Conservation (phyloP, 306 rosid species). For the Mimosa pudica region DNA sequence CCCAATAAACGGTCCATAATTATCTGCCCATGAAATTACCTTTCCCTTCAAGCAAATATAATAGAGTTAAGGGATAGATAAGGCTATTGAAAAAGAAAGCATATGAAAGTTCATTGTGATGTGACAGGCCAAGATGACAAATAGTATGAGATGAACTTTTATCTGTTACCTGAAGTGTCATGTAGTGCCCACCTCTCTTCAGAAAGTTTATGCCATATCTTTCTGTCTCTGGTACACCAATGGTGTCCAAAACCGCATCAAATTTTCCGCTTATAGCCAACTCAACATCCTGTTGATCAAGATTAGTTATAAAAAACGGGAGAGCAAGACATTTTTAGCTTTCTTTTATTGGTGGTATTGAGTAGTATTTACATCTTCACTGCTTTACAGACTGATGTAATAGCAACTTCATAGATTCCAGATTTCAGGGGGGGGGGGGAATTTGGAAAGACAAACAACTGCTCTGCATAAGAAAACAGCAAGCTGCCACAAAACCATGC, state of each 20-base stretch:
- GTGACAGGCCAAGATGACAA: slow-evolving; percentile 11
- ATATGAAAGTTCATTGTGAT: slow-evolving; percentile 20
- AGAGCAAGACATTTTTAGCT: slow-evolving; percentile 10
- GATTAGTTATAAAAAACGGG: slow-evolving; percentile 13
- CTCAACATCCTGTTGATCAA: slow-evolving; percentile 62
- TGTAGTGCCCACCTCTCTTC: slow-evolving; percentile 90
- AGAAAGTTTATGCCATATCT: slow-evolving; percentile 67
- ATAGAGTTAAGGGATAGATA: slow-evolving; percentile 28
- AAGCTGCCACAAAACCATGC: not conserved
- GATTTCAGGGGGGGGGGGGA: not conserved
- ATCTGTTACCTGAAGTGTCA: slow-evolving; percentile 94
- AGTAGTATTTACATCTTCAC: not conserved
- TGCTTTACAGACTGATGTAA: not conserved
- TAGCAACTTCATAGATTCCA: not conserved
- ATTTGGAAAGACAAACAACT: not conserved
- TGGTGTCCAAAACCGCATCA: slow-evolving; percentile 95
- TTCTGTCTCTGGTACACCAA: slow-evolving; percentile 86
- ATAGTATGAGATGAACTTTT: slow-evolving; percentile 29
- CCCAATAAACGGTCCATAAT: slow-evolving; percentile 70
- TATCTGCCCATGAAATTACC: slow-evolving; percentile 84
- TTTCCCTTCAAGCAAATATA: slow-evolving; percentile 68
- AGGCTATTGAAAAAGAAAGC: slow-evolving; percentile 21
- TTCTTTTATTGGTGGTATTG: not conserved
- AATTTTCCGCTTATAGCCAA: slow-evolving; percentile 77
- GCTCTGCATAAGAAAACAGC: not conserved